These are phyloP conservation scores for Pythium myriotylum DNA, from an alignment of 352 stramenopile genomes.

Conservation along the genomic window DNA sequence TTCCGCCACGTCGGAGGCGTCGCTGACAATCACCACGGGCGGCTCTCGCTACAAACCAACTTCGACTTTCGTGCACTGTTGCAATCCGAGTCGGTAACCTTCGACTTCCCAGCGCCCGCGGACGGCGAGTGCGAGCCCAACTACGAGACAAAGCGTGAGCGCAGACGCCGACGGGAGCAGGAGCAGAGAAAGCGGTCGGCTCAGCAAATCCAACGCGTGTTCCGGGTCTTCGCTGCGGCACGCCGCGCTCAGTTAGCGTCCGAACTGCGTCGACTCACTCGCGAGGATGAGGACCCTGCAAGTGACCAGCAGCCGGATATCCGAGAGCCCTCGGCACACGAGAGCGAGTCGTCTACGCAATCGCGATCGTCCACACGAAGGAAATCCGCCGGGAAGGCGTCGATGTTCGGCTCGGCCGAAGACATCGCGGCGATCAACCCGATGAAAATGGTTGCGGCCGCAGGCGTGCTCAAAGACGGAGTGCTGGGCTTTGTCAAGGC, in stretches of 20 bases:
- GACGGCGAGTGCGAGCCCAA: neutral
- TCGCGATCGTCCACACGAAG: conserved; percentile 4
- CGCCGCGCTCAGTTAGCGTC: conserved; percentile 1
- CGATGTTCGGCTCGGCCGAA: conserved; percentile 8
- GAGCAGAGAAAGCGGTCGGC: neutral
- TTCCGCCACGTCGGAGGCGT: conserved; percentile 61
- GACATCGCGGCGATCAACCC: conserved; percentile 24
- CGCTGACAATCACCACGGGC: conserved; percentile 60
- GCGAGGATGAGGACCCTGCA: conserved; percentile 6
- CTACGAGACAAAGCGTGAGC: conserved; percentile 16
- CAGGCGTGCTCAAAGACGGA: conserved; percentile 33
- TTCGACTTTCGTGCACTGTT: conserved; percentile 60
- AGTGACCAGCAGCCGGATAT: too few species aligned
- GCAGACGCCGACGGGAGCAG: conserved; percentile 13
- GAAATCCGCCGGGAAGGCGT: neutral
- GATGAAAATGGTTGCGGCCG: conserved; percentile 34
- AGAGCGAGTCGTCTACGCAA: neutral
- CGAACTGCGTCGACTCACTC: conserved; percentile 19
- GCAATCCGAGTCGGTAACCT: conserved; percentile 25
- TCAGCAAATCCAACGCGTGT: conserved; percentile 25
- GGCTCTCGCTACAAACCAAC: conserved; percentile 51
- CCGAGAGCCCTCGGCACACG: neutral
- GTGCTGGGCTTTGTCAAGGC: conserved; percentile 42
- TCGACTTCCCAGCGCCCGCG: conserved; percentile 21
- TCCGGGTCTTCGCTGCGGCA: conserved; percentile 10